Percentiles rank a stretch among this genome's conserved stretches.
Evolutionary conservation across 768 basidiomycete genomes (phyloP).

Genomic region (Termitomyces sp.): DNA sequence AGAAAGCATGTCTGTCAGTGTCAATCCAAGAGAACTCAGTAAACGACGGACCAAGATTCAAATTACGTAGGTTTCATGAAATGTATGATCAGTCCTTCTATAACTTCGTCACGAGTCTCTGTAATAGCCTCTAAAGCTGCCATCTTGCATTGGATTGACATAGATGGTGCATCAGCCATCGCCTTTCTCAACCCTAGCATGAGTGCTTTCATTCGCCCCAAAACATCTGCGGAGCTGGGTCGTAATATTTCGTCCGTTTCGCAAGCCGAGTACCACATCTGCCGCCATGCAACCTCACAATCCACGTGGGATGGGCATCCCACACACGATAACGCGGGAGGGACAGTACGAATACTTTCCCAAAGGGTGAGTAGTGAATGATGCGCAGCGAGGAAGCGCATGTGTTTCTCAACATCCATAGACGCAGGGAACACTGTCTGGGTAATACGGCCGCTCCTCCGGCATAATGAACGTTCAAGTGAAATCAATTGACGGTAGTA

Average conservation of each 20-base stretch:
- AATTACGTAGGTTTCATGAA: constrained; percentile 23
- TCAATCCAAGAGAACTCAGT: neutral
- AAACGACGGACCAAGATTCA: neutral
- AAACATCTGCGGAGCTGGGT: constrained; percentile 47
- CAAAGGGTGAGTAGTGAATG: constrained; percentile 47
- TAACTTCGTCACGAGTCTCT: constrained; percentile 32
- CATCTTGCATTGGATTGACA: constrained; percentile 37
- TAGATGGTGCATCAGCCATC: constrained; percentile 25
- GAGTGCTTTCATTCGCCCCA: constrained; percentile 46
- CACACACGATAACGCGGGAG: constrained; percentile 34
- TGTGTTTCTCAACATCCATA: constrained; percentile 29
- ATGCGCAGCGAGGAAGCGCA: constrained; percentile 53
- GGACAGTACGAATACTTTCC: constrained; percentile 42
- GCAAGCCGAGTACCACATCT: constrained; percentile 46
- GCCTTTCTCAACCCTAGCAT: constrained; percentile 32
- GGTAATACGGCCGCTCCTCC: constrained; percentile 20
- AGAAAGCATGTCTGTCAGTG: neutral
- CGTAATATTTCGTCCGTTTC: constrained; percentile 38
- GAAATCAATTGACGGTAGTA: constrained; percentile 45
- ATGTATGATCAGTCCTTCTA: constrained; percentile 30
- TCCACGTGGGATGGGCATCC: constrained; percentile 45
- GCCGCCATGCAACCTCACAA: constrained; percentile 45
- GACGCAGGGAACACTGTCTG: constrained; percentile 23
- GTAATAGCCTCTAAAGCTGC: constrained; percentile 38
- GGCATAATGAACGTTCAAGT: constrained; percentile 23